Evolutionary conservation across 78 protist species (phyloP), one percentile per base, ranked within the genome.

Genomic region (Dictyostelium citrinum): DNA sequence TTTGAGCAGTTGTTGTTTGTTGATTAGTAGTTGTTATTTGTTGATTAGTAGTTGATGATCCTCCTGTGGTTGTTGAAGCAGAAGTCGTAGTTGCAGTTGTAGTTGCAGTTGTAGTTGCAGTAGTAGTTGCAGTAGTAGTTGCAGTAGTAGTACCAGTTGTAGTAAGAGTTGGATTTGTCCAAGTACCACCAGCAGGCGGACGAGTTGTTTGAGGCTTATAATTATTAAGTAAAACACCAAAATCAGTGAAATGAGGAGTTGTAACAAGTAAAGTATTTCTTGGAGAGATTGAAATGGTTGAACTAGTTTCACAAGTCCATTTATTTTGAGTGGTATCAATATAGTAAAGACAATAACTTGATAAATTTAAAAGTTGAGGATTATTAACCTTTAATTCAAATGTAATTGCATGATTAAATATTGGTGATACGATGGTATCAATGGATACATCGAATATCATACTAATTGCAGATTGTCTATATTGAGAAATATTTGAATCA

Each of bases 161-260:
- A 14, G 76, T 76, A 12, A 24, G n/a, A 1, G 72, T 2, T 12
- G 64, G 64, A 20, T 55, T 55, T 4, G 27, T 5, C 64, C 64
- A 71, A 20, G 46, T 33, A 33, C 43, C 17, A 22, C 61, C 24
- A 22, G 58, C 0, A 12, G 82, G 51, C 20, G 82, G 31, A 14
- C 45, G 43, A 14, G 71, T 80, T 33, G 71, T 33, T 33, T 51
- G 31, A 29, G 71, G 64, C 51, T 80, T 55, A 37, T 80, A 49
- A 41, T 35, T 41, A 75, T 75, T 41, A 20, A 75, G 24, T 11
- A 75, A 75, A 14, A 75, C 81, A 75, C 81, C 81, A 41, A 75
- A 75, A 43, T 75, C n/a, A 11, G 81, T 75, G 41, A 75, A 75
- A 75, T 75, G 81, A n/a, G 81, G 81, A 3, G 81, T 75, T 41